phyloP scores from a whole-genome alignment of 2,329 filamentous ascomycete species.

The Trichoderma gracile region DNA sequence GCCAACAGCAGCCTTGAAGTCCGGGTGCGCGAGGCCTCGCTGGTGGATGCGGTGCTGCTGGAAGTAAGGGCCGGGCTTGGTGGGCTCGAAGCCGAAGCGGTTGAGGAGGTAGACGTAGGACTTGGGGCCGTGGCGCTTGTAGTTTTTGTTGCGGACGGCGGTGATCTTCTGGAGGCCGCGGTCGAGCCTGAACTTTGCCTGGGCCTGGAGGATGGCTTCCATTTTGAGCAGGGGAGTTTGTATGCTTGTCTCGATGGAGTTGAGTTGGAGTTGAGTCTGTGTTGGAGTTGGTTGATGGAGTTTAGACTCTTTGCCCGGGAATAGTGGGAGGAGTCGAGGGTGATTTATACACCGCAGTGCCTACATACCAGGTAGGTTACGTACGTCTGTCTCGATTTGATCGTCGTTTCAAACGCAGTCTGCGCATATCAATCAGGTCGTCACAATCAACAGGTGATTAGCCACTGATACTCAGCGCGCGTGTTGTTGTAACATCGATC shows the following conservation, averaged over 20 bases:
- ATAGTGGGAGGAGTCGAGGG: background rate
- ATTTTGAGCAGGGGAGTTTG: background rate
- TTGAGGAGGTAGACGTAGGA: constrained; percentile 22
- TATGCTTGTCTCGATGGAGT: background rate
- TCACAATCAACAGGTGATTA: constrained; percentile 2
- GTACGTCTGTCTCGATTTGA: too few species aligned
- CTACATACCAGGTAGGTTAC: background rate
- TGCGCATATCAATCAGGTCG: constrained; percentile 5
- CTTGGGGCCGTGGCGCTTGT: constrained; percentile 20
- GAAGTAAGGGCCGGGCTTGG: constrained; percentile 19
- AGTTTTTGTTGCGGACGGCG: constrained; percentile 19
- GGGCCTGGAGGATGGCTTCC: constrained; percentile 15
- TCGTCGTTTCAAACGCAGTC: background rate
- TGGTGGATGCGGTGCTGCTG: constrained; percentile 1
- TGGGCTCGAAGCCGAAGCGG: constrained; percentile 20
- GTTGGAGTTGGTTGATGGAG: too few species aligned
- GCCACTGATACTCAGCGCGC: background rate
- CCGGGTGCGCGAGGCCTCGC: constrained; percentile 7
- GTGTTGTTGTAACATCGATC: background rate
- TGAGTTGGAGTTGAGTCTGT: too few species aligned
- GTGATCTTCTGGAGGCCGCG: constrained; percentile 15
- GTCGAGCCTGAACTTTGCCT: constrained; percentile 14
- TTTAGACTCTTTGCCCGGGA: too few species aligned
- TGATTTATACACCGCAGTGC: background rate
- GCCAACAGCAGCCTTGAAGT: constrained; percentile 3